A percentile compares a stretch with the other conserved stretches of the same genome.
phyloP scores from a whole-genome alignment of 1,284 basidiomycete genomes.

The Afroboletus lepidellus region DNA sequence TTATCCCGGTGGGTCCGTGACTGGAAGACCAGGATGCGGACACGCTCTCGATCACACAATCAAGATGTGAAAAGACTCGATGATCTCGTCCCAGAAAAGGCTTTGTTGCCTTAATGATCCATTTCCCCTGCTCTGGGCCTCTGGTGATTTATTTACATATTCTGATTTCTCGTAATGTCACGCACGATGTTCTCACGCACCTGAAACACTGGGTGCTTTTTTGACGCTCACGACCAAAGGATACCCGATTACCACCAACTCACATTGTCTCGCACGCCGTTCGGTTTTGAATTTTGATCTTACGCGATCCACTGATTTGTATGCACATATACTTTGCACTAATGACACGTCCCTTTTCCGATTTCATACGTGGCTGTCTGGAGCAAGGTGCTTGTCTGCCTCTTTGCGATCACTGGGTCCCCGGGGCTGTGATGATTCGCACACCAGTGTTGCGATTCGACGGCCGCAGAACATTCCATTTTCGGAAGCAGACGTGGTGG shows the following conservation, averaged over 20 bases:
- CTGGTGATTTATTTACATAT: constrained; percentile 25
- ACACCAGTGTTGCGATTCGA: constrained; percentile 10
- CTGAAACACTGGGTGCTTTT: constrained; percentile 9
- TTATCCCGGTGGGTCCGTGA: constrained; percentile 56
- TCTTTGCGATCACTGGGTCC: constrained; percentile 11
- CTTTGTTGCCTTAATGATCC: constrained; percentile 28
- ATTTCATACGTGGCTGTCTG: constrained; percentile 10
- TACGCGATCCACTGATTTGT: constrained; percentile 31
- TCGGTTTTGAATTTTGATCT: constrained; percentile 14
- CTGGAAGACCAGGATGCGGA: constrained; percentile 52
- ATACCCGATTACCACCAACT: constrained; percentile 35
- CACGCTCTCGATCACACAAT: constrained; percentile 43
- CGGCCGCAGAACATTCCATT: constrained; percentile 32
- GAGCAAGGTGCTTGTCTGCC: constrained; percentile 15
- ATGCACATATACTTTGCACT: constrained; percentile 28
- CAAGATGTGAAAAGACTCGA: constrained; percentile 42
- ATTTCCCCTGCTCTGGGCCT: constrained; percentile 14
- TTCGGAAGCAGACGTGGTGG: constrained; percentile 17
- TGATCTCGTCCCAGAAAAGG: constrained; percentile 49
- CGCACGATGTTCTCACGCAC: constrained; percentile 23
- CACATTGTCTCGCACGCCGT: constrained; percentile 15
- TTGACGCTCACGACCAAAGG: constrained; percentile 18
- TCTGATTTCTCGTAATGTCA: constrained; percentile 26
- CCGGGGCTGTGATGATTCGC: constrained; percentile 18
- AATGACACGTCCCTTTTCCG: constrained; percentile 6